Percentiles rank a stretch among this genome's conserved stretches.
Evolutionary conservation across 2,329 filamentous ascomycete genomes (phyloP).

Genomic region (Alternaria brassicicola): DNA sequence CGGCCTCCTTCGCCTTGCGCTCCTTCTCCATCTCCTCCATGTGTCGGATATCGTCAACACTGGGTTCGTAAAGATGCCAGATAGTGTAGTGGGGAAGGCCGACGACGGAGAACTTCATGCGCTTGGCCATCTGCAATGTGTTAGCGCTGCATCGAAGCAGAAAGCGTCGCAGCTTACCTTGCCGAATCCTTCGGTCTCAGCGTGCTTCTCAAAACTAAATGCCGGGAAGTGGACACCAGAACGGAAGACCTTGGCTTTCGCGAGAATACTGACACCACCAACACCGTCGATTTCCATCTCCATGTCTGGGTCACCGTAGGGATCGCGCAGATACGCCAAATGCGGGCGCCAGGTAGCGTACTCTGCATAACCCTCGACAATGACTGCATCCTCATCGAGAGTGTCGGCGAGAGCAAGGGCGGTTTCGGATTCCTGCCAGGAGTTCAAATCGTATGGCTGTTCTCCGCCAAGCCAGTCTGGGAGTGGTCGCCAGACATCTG

Average conservation of each 20-base stretch:
- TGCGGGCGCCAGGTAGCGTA: conserved; percentile 98
- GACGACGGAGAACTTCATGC: conserved; percentile 94
- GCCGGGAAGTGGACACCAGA: conserved; percentile 96
- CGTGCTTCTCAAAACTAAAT: conserved; percentile 98
- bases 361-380: conserved; percentile 98
- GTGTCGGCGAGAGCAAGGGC: conserved; percentile 92
- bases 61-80: conserved; percentile 99
- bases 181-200: conserved; percentile 97
- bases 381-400: conserved; percentile 95
- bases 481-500: conserved; percentile 92
- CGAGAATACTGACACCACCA: conserved; percentile 94
- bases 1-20: conserved; percentile 76
- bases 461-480: conserved; percentile 98
- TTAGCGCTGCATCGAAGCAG: conserved; percentile 28
- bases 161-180: conserved; percentile 67
- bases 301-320: conserved; percentile 97
- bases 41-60: conserved; percentile 92
- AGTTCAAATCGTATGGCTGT: conserved; percentile 97
- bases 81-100: conserved; percentile 97
- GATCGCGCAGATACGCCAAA: conserved; percentile 93
- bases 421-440: conserved; percentile 99
- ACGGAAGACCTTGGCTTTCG: conserved; percentile 94
- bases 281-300: conserved; percentile 99
- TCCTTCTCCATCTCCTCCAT: conserved; percentile 99
- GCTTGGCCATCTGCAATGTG: conserved; percentile 81